Conservation (phyloP, 2,329 filamentous ascomycete genomes). For the Botrytis aclada region DNA sequence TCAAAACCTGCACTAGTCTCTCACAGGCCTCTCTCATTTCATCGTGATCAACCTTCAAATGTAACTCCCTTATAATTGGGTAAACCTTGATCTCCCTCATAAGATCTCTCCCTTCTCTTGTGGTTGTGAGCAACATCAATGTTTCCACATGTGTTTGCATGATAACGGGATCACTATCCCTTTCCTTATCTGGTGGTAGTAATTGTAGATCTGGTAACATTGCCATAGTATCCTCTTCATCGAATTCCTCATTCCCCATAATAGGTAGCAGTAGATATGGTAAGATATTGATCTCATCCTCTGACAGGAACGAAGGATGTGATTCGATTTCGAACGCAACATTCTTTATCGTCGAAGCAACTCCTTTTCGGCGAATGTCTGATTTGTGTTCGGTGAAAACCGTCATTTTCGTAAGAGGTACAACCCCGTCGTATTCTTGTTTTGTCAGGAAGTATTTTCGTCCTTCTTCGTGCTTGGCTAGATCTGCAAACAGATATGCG, state of each 20-base stretch:
- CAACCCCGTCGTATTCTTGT: slow-evolving; percentile 74
- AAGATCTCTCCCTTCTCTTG: slow-evolving; percentile 67
- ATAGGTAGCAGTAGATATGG: slow-evolving; percentile 88
- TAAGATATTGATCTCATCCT: slow-evolving; percentile 73
- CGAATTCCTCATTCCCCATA: slow-evolving; percentile 82
- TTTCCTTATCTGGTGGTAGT: slow-evolving; percentile 81
- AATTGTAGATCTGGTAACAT: slow-evolving; percentile 92
- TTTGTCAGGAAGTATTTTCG: slow-evolving; percentile 70
- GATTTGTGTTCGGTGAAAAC: slow-evolving; percentile 93
- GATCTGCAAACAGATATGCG: slow-evolving; percentile 88
- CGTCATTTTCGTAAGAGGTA: slow-evolving; percentile 88
- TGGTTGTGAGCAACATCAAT: slow-evolving; percentile 76
- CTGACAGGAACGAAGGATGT: slow-evolving; percentile 68
- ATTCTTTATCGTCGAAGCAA: slow-evolving; percentile 96
- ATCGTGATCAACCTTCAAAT: slow-evolving; percentile 74
- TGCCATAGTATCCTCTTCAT: slow-evolving; percentile 76
- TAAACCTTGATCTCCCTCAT: slow-evolving; percentile 81
- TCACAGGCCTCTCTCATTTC: slow-evolving; percentile 82
- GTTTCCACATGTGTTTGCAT: slow-evolving; percentile 88
- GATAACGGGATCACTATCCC: slow-evolving; percentile 73
- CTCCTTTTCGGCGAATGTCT: slow-evolving; percentile 80
- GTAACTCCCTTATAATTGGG: slow-evolving; percentile 82
- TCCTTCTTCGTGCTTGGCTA: slow-evolving; percentile 76
- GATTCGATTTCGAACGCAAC: slow-evolving; percentile 76
- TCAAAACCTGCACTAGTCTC: slow-evolving; percentile 70